Evolutionary conservation across 768 basidiomycete genomes (phyloP).

Genomic region (Lyophyllum atratum): DNA sequence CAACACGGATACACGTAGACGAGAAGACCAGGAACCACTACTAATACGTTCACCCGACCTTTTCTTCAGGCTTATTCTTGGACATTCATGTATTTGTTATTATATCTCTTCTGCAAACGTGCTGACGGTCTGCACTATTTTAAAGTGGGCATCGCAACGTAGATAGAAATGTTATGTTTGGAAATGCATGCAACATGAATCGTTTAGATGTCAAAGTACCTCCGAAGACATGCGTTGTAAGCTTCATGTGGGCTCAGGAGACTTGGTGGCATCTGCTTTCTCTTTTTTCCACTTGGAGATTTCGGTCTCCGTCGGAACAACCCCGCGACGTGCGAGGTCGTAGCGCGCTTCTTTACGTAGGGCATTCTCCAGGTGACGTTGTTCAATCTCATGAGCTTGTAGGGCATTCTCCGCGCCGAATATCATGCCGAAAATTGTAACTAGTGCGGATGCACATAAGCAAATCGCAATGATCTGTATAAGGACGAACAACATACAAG

Average conservation of each 20-base stretch:
- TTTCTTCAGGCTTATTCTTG: background rate
- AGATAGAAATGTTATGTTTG: constrained; percentile 7
- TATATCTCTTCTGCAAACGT: constrained; percentile 2
- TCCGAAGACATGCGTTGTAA: background rate
- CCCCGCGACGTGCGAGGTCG: constrained; percentile 72
- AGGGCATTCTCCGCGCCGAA: constrained; percentile 79
- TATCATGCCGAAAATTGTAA: constrained; percentile 71
- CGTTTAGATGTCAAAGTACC: background rate
- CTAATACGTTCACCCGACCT: background rate
- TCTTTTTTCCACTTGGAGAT: constrained; percentile 76
- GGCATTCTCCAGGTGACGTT: constrained; percentile 67
- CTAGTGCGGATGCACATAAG: constrained; percentile 18
- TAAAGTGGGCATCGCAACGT: constrained; percentile 1
- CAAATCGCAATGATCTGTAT: constrained; percentile 11
- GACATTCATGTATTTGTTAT: constrained; percentile 1
- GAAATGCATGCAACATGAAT: background rate
- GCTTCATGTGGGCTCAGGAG: constrained; percentile 3
- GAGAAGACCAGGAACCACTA: background rate
- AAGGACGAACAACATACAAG: constrained; percentile 50
- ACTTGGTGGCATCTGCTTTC: constrained; percentile 12
- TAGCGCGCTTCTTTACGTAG: constrained; percentile 73
- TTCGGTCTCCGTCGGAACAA: constrained; percentile 81
- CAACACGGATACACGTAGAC: constrained; percentile 26
- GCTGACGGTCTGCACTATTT: constrained; percentile 1
- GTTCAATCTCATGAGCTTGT: constrained; percentile 63